Evolutionary conservation across 768 basidiomycete genomes (phyloP), one percentile per base, ranked within the genome.

Genomic region (Lenzites betulinus): DNA sequence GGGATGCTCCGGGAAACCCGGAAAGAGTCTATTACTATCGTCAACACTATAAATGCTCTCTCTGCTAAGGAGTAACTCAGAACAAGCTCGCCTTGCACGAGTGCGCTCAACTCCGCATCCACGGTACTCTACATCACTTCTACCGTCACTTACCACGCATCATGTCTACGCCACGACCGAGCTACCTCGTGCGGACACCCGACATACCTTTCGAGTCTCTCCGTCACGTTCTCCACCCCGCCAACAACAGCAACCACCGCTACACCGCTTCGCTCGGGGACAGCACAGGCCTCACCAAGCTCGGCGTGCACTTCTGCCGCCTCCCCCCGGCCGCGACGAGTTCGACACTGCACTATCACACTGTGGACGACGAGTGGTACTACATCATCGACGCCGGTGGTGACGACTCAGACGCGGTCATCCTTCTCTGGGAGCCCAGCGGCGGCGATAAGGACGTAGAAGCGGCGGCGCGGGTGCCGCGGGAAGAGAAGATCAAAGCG

Each of bases 321-420:
- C 51, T 62, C n/a, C 48, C 57, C 6, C 65, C 67, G 8, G 38
- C 56, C 57, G 58, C 52, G 23, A 63, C 51, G 39, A 69, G 63
- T 56, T 60, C 58, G 12, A 59, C 59, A 25, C 48, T 58, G 25
- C 67, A 69, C 62, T 65, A 62, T 56, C 67, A 69, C 42, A 58
- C 49, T 30, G 39, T 59, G 41, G 65, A 66, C 38, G 67, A 69
- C 56, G 67, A 69, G 52, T 69, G 63, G 64, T 59, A 56, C 52
- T 66, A 63, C 49, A 60, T 69, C 49, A 36, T 66, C 48, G 64
- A 63, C 18, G 65, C 63, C 15, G 65, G 63, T 9, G 65, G 52
- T 3, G 38, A 39, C 38, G 38, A 39, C 38, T 39, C 38, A 9
- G 52, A 41, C 39, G 65, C 61, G 4, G 59, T 48, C n/a, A 59